Evolutionary conservation across 2,329 filamentous ascomycete species (phyloP), one percentile per base, ranked within the genome.

Genomic region (Paraphoma sp.): DNA sequence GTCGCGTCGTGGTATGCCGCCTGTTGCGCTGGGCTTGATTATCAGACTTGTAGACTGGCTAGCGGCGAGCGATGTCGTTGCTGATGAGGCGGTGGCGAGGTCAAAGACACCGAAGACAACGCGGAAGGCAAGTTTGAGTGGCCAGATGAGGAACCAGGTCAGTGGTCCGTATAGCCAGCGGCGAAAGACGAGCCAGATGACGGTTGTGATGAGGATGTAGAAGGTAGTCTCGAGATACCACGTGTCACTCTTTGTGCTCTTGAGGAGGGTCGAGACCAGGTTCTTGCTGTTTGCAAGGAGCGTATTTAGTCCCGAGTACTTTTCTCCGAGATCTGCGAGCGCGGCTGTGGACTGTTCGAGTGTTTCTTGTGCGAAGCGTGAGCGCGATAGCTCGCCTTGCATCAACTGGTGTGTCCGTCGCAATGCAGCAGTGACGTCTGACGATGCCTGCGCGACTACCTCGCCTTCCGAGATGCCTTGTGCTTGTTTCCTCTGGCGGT

Each of bases 181-280:
- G 29, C 95, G 83, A 71, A 96, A 97, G 6, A 97, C 73, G 7
- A 99, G 83, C 95, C 95, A 99, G 30, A 81, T 83, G 42, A 93
- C 87, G 1, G 93, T 97, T 6, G 80, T 85, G 18, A 90, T 71
- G 14, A 98, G 84, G 66, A 97, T 83, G 73, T 93, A 96, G 64
- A 98, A 88, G 2, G 93, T 87, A 38, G 91, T 96, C 78, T 95
- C 90, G 33, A 99, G 85, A 74, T 99, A 99, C 95, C 95, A 99
- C 2, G 93, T 97, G 74, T 99, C 95, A 63, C 90, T 95, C 83
- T 99, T 99, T 73, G 96, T 92, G 62, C 91, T 95, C 59, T 87
- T 87, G 45, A 98, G 80, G 45, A 99, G 81, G 16, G 91, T 92
- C 6, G 87, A 87, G 7, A 97, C 85, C 16, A 99, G 81, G 53